These are phyloP conservation scores for Boletales sp. DNA, from an alignment of 768 basidiomycete species.

Conservation along the genomic window DNA sequence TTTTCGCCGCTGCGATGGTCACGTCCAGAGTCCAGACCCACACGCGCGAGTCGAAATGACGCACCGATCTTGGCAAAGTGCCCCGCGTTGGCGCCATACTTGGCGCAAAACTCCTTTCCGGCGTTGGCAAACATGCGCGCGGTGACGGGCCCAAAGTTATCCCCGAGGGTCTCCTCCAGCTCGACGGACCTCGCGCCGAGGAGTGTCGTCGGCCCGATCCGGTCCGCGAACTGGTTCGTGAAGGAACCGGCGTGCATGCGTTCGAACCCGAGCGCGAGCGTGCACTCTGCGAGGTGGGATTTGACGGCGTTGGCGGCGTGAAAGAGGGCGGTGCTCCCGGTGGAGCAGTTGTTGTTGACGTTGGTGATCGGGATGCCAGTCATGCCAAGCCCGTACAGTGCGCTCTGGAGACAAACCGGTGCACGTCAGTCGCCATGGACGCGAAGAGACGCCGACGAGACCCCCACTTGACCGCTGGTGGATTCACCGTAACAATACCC, in stretches of 20 bases:
- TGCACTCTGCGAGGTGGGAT: slow-evolving; percentile 63
- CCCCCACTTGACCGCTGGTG: slow-evolving; percentile 60
- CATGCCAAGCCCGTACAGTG: slow-evolving; percentile 75
- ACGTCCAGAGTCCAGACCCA: neutral
- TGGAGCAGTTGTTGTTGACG: slow-evolving; percentile 84
- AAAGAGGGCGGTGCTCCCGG: slow-evolving; percentile 71
- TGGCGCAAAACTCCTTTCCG: slow-evolving; percentile 66
- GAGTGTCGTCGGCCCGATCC: slow-evolving; percentile 41
- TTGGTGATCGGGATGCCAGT: slow-evolving; percentile 81
- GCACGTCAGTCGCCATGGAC: neutral
- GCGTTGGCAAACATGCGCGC: slow-evolving; percentile 73
- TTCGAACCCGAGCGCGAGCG: slow-evolving; percentile 80
- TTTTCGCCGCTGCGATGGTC: slow-evolving; percentile 59
- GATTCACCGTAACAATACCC: slow-evolving; percentile 73
- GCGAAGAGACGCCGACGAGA: neutral
- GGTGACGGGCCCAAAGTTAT: slow-evolving; percentile 63
- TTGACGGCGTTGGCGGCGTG: slow-evolving; percentile 68
- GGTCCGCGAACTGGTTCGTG: slow-evolving; percentile 56
- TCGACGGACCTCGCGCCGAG: slow-evolving; percentile 41
- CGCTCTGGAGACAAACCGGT: slow-evolving; percentile 41
- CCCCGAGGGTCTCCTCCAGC: slow-evolving; percentile 45
- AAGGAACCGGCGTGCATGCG: slow-evolving; percentile 74
- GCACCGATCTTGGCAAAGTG: slow-evolving; percentile 77
- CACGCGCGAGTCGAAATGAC: slow-evolving; percentile 12
- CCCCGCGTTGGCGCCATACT: slow-evolving; percentile 59